A percentile compares a stretch with the other conserved stretches of the same genome.
Evolutionary conservation across 495 filamentous ascomycete species (phyloP).

Genomic region (Neurospora sp.): DNA sequence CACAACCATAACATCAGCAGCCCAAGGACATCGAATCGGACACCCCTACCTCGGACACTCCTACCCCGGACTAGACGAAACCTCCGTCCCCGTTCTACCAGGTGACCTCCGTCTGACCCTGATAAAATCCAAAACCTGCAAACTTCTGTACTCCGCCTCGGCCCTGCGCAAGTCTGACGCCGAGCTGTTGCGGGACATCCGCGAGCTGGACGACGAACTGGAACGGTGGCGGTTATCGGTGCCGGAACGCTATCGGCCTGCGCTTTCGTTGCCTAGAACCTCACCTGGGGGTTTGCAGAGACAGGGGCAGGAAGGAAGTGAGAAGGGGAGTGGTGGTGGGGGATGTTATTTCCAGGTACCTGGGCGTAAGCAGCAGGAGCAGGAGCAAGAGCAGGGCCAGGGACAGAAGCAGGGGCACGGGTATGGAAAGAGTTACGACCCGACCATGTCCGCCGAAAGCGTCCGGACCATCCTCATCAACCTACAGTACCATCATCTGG

Average conservation of each 20-base stretch:
- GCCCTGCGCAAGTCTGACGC: constrained; percentile 41
- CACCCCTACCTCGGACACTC: neutral
- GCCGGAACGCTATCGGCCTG: constrained; percentile 33
- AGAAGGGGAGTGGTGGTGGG: too few species aligned
- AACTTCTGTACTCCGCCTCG: constrained; percentile 36
- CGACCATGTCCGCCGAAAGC: constrained; percentile 1
- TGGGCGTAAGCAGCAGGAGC: too few species aligned
- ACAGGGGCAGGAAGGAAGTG: too few species aligned
- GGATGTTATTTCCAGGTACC: too few species aligned
- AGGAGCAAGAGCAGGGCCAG: too few species aligned
- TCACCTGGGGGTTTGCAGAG: neutral
- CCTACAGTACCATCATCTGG: constrained; percentile 42
- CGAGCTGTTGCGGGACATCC: constrained; percentile 42
- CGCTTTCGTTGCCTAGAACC: constrained; percentile 31
- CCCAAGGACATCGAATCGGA: constrained; percentile 3
- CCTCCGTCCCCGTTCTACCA: constrained; percentile 32
- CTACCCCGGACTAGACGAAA: constrained; percentile 8
- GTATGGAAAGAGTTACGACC: neutral
- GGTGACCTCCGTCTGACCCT: constrained; percentile 40
- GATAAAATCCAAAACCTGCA: constrained; percentile 41
- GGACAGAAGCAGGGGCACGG: too few species aligned
- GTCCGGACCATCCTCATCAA: constrained; percentile 38
- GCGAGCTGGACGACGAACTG: constrained; percentile 42
- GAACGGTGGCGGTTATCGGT: constrained; percentile 41
- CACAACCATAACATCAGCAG: constrained; percentile 4